Conservation (phyloP, 2,329 filamentous ascomycete genomes). For the Monosporascus sp. region DNA sequence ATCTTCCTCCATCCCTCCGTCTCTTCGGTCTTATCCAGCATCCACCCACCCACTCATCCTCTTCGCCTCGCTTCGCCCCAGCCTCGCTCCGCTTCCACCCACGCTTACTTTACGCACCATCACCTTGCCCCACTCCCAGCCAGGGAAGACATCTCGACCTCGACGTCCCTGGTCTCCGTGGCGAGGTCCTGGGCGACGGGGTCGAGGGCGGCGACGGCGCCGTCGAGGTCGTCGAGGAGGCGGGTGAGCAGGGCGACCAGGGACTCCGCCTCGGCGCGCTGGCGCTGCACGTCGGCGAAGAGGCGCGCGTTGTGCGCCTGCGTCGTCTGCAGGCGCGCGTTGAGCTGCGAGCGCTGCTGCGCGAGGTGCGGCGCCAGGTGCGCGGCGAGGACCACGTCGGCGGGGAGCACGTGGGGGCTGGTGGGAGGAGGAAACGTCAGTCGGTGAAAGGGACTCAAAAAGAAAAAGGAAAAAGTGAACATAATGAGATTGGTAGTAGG, state of each 20-base stretch:
- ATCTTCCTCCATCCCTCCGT: no score
- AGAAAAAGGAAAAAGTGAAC: not conserved
- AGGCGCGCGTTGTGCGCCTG: constrained; percentile 53
- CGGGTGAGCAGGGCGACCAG: constrained; percentile 46
- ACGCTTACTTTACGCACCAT: not conserved
- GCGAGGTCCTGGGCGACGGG: constrained; percentile 44
- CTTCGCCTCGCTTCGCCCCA: no score
- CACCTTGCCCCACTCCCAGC: not conserved
- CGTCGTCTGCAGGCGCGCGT: constrained; percentile 50
- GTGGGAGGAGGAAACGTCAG: not conserved
- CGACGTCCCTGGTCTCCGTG: constrained; percentile 42
- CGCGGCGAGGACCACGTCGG: constrained; percentile 46
- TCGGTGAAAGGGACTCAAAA: not conserved
- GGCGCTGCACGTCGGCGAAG: constrained; percentile 44
- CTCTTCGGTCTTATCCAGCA: no score
- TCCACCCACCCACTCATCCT: no score
- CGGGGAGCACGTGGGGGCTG: constrained; percentile 52
- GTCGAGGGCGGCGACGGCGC: constrained; percentile 44
- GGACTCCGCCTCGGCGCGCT: constrained; percentile 50
- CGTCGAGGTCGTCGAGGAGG: constrained; percentile 48
- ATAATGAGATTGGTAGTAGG: not conserved
- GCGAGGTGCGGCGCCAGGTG: constrained; percentile 50
- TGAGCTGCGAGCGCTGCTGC: constrained; percentile 50
- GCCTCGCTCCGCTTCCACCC: not conserved
- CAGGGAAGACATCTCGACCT: constrained; percentile 31